Conservation (phyloP, 73 alveolate genomes). For the Loxodes magnus region DNA sequence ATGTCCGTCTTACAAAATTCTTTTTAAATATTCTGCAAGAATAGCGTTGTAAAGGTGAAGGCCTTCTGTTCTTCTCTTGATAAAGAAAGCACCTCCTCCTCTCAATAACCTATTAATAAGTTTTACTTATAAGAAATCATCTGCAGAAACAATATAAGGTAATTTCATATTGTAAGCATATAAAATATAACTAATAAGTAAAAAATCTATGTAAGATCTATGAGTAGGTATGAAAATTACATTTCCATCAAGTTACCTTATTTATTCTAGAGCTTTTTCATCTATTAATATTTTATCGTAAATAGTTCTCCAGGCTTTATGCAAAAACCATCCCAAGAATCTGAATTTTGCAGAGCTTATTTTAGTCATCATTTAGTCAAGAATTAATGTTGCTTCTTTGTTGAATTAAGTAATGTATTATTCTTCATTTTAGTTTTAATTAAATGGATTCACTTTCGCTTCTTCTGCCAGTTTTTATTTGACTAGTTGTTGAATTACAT, state of each 20-base stretch:
- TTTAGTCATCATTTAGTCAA: constrained; percentile 47
- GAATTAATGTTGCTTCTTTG: constrained; percentile 32
- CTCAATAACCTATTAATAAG: constrained; percentile 54
- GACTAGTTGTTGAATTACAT: constrained; percentile 40
- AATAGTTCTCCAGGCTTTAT: constrained; percentile 48
- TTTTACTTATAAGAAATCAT: constrained; percentile 64
- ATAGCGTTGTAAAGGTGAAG: constrained; percentile 62
- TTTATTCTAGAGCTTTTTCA: constrained; percentile 24
- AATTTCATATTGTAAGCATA: constrained; percentile 56
- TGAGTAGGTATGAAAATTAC: constrained; percentile 78
- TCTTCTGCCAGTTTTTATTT: constrained; percentile 16
- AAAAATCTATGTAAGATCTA: constrained; percentile 76
- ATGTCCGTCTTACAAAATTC: constrained; percentile 39
- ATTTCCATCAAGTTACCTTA: constrained; percentile 35
- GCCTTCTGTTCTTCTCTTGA: constrained; percentile 58
- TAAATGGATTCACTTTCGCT: constrained; percentile 15
- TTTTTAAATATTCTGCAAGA: constrained; percentile 59
- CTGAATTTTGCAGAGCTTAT: constrained; percentile 31
- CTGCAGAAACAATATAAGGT: constrained; percentile 89
- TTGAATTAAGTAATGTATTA: constrained; percentile 18
- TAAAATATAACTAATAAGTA: constrained; percentile 61
- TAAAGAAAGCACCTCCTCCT: constrained; percentile 82
- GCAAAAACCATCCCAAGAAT: constrained; percentile 41
- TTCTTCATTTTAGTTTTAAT: constrained; percentile 19
- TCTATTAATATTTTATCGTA: constrained; percentile 67